These are phyloP conservation scores for Scutellaria barbata DNA, from an alignment of 257 asterid genomes.

Conservation along the genomic window DNA sequence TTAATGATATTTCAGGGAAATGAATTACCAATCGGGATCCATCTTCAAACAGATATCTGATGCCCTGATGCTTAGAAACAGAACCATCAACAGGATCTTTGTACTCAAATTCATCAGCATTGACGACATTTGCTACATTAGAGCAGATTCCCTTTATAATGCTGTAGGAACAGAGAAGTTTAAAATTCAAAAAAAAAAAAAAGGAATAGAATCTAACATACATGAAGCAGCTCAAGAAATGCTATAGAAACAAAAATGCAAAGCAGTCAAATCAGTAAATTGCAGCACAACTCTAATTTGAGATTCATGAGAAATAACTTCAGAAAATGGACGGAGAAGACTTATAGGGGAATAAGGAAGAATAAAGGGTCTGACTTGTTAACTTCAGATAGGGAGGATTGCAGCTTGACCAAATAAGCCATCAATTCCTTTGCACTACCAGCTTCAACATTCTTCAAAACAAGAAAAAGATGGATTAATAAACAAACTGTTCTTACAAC, in stretches of 20 bases:
- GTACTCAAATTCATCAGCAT: conserved; percentile 95
- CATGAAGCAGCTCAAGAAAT: conserved; percentile 1
- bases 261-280: background rate
- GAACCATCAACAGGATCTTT: conserved; percentile 99
- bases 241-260: background rate
- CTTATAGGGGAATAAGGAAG: background rate
- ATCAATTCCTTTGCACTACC: conserved; percentile 88
- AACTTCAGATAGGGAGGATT: conserved; percentile 78
- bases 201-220: background rate
- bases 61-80: conserved; percentile 91
- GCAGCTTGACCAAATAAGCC: conserved; percentile 91
- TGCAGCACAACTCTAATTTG: conserved; percentile 20
- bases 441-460: conserved; percentile 83
- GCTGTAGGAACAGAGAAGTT: conserved; percentile 46
- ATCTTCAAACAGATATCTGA: conserved; percentile 87
- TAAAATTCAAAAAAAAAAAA: background rate
- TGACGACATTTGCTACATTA: conserved; percentile 70
- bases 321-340: conserved; percentile 10
- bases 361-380: conserved; percentile 57
- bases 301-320: background rate
- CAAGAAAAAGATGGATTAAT: conserved; percentile 24
- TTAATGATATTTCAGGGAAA: conserved; percentile 21
- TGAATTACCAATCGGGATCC: conserved; percentile 91
- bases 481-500: conserved; percentile 15
- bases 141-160: conserved; percentile 66